These are phyloP conservation scores for Mollisiaceae sp. DNA, from an alignment of 2,329 filamentous ascomycete species.

Conservation along the genomic window DNA sequence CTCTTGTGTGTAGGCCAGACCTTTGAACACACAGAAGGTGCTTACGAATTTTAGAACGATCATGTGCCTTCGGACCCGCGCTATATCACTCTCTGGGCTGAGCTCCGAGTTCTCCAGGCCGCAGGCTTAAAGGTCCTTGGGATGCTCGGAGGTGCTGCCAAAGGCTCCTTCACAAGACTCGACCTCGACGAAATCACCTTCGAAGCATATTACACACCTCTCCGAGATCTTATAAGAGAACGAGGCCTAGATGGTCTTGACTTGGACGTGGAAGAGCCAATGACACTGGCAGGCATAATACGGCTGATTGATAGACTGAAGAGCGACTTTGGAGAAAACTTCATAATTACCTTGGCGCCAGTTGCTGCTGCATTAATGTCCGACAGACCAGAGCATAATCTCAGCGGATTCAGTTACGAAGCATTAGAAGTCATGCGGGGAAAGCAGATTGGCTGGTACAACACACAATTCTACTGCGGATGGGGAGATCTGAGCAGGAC, in stretches of 20 bases:
- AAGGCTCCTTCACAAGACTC: conserved; percentile 70
- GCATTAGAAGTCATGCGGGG: conserved; percentile 72
- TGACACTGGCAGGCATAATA: conserved; percentile 69
- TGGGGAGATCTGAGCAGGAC: conserved; percentile 58
- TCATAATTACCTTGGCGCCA: conserved; percentile 82
- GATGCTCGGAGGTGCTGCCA: conserved; percentile 86
- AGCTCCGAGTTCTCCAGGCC: conserved; percentile 73
- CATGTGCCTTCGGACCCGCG: conserved; percentile 69
- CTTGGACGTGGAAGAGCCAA: conserved; percentile 79
- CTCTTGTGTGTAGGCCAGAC: conserved; percentile 61
- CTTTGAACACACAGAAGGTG: conserved; percentile 73
- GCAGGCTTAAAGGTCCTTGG: conserved; percentile 79
- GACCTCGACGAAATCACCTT: conserved; percentile 65
- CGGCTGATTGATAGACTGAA: conserved; percentile 71
- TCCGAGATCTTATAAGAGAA: conserved; percentile 67
- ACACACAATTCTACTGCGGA: conserved; percentile 91
- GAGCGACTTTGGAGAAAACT: conserved; percentile 69
- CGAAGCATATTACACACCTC: conserved; percentile 73
- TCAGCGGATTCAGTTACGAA: conserved; percentile 84
- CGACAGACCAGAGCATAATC: conserved; percentile 61
- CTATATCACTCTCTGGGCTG: conserved; percentile 78
- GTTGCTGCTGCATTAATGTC: conserved; percentile 75
- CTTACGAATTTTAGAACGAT: conserved; percentile 67
- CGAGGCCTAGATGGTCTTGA: conserved; percentile 73
- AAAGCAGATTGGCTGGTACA: conserved; percentile 79